phyloP scores from a whole-genome alignment of 495 filamentous ascomycete species.

The Baudoinia panamericana region DNA sequence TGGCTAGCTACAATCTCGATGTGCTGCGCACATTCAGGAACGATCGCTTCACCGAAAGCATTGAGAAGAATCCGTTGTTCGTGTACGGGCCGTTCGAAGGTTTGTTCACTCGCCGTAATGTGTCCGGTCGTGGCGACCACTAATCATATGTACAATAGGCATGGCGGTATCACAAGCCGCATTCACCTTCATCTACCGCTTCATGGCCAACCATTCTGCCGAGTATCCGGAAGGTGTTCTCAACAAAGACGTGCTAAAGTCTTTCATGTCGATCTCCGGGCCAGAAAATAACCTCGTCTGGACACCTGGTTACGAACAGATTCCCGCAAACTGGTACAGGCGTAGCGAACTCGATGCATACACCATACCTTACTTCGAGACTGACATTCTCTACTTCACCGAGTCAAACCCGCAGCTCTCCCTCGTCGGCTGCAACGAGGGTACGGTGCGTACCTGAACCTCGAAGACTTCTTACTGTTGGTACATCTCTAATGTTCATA shows the following conservation, averaged over 20 bases:
- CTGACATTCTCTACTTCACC: slow-evolving; percentile 19
- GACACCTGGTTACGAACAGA: slow-evolving; percentile 22
- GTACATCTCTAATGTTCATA: too few relatives aligned
- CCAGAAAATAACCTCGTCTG: slow-evolving; percentile 16
- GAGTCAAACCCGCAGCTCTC: slow-evolving; percentile 25
- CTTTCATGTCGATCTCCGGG: slow-evolving; percentile 22
- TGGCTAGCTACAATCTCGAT: slow-evolving; percentile 24
- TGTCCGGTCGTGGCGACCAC: background rate
- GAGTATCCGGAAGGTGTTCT: slow-evolving; percentile 28
- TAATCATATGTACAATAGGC: slow-evolving; percentile 8
- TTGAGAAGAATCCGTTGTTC: slow-evolving; percentile 29
- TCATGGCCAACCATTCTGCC: slow-evolving; percentile 30
- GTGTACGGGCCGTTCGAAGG: slow-evolving; percentile 6
- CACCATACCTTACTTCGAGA: slow-evolving; percentile 27
- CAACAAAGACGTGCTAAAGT: slow-evolving; percentile 21
- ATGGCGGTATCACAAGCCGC: slow-evolving; percentile 22
- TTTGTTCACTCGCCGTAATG: background rate
- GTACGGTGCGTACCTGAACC: too few relatives aligned
- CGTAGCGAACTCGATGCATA: slow-evolving; percentile 30
- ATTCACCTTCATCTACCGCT: slow-evolving; percentile 26
- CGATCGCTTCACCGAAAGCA: slow-evolving; percentile 23
- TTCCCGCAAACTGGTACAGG: slow-evolving; percentile 50
- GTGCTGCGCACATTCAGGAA: slow-evolving; percentile 23
- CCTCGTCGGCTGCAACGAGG: slow-evolving; percentile 44
- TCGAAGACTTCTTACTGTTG: too few relatives aligned